Conservation (phyloP, 2,329 filamentous ascomycete species). For the Alternaria sp. region DNA sequence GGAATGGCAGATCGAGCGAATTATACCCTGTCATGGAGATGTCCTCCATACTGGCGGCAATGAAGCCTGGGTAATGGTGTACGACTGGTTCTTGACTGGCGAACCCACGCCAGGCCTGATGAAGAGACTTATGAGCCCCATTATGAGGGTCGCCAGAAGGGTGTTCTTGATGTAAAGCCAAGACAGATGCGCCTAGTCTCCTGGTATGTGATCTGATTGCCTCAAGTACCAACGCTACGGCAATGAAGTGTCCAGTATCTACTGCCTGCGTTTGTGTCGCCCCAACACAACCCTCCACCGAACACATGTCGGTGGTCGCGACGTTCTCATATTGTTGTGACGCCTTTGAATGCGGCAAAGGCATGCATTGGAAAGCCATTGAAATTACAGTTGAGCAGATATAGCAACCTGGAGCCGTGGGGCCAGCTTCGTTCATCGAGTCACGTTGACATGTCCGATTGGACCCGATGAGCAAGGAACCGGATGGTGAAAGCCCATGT, state of each 20-base stretch:
- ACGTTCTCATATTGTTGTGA: background rate
- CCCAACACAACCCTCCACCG: background rate
- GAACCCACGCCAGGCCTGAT: background rate
- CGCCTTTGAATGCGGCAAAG: background rate
- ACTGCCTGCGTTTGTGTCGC: background rate
- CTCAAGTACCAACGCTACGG: background rate
- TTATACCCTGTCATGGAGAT: conserved; percentile 24
- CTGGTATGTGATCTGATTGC: background rate
- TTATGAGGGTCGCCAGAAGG: conserved; percentile 15
- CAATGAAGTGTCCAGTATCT: background rate
- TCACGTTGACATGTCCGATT: background rate
- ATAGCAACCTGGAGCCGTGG: background rate
- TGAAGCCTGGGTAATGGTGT: conserved; percentile 10
- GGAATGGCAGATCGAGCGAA: conserved; percentile 18
- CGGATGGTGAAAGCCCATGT: background rate
- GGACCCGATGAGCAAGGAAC: background rate
- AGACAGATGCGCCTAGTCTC: background rate
- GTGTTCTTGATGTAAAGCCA: conserved; percentile 13
- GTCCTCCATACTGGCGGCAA: conserved; percentile 11
- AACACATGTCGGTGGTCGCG: accelerated
- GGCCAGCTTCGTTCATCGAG: background rate
- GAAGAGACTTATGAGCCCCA: background rate
- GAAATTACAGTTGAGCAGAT: background rate
- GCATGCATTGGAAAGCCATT: background rate
- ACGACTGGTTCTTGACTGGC: conserved; percentile 20